Evolutionary conservation across 495 filamentous ascomycete genomes (phyloP).

Genomic region (Aspergillus incahuasiensis): DNA sequence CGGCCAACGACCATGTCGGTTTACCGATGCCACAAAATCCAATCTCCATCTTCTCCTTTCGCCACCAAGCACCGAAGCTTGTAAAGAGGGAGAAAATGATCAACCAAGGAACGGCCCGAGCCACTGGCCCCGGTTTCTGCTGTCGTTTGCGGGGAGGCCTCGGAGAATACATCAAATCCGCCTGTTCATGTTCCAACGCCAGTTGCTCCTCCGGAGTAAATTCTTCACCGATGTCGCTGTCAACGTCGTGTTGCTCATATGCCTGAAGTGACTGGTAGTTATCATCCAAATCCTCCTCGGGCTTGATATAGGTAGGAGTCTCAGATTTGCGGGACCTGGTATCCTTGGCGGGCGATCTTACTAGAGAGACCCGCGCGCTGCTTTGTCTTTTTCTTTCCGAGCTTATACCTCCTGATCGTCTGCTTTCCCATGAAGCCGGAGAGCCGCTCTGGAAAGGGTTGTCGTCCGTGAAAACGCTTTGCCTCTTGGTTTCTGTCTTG

Average conservation of each 20-base stretch:
- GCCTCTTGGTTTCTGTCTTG: conserved; percentile 36
- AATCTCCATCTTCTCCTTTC: conserved; percentile 89
- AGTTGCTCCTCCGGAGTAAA: conserved; percentile 88
- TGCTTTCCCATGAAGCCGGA: conserved; percentile 36
- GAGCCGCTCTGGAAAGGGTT: conserved; percentile 95
- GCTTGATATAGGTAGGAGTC: conserved; percentile 30
- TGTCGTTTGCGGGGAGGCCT: conserved; percentile 30
- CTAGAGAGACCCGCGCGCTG: conserved; percentile 34
- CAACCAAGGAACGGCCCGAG: conserved; percentile 57
- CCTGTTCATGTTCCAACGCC: conserved; percentile 62
- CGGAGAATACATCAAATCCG: conserved; percentile 24
- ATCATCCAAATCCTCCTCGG: conserved; percentile 37
- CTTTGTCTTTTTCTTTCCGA: conserved; percentile 49
- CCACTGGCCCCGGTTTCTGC: conserved; percentile 29
- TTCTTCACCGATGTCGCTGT: conserved; percentile 70
- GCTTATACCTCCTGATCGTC: conserved; percentile 26
- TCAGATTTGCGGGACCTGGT: conserved; percentile 35
- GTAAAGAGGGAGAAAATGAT: conserved; percentile 61
- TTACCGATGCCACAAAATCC: conserved; percentile 90
- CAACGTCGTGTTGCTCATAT: conserved; percentile 29
- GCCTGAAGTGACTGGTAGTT: conserved; percentile 26
- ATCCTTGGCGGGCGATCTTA: conserved; percentile 29
- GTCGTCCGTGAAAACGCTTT: conserved; percentile 72
- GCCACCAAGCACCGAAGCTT: conserved; percentile 76
- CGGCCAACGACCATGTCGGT: conserved; percentile 48